These are phyloP conservation scores for Ceratobasidium sp. DNA, from an alignment of 1,284 basidiomycete genomes.

Conservation along the genomic window DNA sequence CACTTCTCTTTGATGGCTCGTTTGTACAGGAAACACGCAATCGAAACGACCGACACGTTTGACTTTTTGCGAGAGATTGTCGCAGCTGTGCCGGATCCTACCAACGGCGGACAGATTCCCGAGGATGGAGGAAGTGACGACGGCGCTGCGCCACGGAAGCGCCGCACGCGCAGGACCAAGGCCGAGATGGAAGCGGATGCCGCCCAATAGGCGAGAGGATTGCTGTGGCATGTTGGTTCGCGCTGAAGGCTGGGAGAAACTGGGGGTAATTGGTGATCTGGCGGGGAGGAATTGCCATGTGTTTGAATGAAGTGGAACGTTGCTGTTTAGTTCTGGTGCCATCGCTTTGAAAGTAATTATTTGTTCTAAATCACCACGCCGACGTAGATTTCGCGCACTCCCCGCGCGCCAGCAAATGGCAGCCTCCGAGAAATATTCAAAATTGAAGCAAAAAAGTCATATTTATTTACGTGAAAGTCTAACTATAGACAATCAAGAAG, in stretches of 20 bases:
- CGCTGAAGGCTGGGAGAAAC: background rate
- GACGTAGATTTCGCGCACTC: background rate
- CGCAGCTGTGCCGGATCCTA: constrained; percentile 88
- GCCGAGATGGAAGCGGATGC: constrained; percentile 40
- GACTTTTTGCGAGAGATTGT: constrained; percentile 98
- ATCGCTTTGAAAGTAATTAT: constrained; percentile 17
- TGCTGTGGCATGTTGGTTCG: background rate
- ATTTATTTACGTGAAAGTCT: constrained; percentile 19
- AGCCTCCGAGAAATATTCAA: too few species aligned
- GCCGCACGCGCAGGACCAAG: constrained; percentile 38
- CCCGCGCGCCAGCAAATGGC: too few species aligned
- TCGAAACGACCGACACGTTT: constrained; percentile 88
- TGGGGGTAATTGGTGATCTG: background rate
- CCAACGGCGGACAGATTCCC: constrained; percentile 66
- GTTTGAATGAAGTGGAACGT: background rate
- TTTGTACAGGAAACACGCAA: constrained; percentile 84
- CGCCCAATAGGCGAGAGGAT: background rate
- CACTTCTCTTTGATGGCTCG: constrained; percentile 8
- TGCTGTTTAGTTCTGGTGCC: background rate
- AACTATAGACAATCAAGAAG: constrained; percentile 19
- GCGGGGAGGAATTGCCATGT: background rate
- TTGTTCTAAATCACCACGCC: background rate
- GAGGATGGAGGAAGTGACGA: constrained; percentile 38
- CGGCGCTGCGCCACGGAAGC: constrained; percentile 35
- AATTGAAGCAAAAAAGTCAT: background rate